These are phyloP conservation scores for Syncephalastrum contaminatum DNA, from an alignment of 371 early-diverging fungal species.

Conservation along the genomic window DNA sequence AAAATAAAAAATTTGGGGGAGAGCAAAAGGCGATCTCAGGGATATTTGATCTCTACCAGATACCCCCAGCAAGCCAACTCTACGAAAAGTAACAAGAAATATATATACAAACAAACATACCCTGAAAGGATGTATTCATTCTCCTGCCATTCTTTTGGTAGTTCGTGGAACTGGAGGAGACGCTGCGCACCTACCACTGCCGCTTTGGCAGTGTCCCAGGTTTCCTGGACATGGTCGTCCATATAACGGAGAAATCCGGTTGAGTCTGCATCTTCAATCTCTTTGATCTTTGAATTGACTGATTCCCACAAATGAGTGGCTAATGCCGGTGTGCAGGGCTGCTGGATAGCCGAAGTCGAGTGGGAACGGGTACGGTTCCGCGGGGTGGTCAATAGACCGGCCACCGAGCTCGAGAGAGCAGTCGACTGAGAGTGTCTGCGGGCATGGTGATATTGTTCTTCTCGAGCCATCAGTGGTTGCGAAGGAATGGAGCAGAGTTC, in stretches of 20 bases:
- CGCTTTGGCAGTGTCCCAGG: constrained; percentile 55
- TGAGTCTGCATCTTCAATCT: constrained; percentile 31
- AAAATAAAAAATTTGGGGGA: constrained; percentile 6
- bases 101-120: constrained; percentile 15
- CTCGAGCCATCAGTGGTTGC: constrained; percentile 6
- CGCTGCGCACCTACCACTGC: constrained; percentile 59
- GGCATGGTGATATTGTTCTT: constrained; percentile 8
- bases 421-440: constrained; percentile 25
- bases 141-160: constrained; percentile 67
- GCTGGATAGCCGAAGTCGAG: constrained; percentile 14
- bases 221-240: constrained; percentile 46
- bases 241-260: constrained; percentile 37
- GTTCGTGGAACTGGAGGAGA: constrained; percentile 57
- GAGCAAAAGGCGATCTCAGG: constrained; percentile 3
- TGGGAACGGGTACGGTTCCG: constrained; percentile 19
- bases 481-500: constrained; percentile 3
- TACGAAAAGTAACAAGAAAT: background rate
- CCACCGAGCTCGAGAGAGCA: constrained; percentile 11
- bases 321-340: constrained; percentile 19
- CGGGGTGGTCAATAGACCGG: constrained; percentile 10
- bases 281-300: constrained; percentile 36
- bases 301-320: constrained; percentile 39
- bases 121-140: constrained; percentile 67
- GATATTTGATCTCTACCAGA: no score
- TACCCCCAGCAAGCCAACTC: no score